phyloP scores from a whole-genome alignment of 768 basidiomycete species.

The Obba rivulosa region DNA sequence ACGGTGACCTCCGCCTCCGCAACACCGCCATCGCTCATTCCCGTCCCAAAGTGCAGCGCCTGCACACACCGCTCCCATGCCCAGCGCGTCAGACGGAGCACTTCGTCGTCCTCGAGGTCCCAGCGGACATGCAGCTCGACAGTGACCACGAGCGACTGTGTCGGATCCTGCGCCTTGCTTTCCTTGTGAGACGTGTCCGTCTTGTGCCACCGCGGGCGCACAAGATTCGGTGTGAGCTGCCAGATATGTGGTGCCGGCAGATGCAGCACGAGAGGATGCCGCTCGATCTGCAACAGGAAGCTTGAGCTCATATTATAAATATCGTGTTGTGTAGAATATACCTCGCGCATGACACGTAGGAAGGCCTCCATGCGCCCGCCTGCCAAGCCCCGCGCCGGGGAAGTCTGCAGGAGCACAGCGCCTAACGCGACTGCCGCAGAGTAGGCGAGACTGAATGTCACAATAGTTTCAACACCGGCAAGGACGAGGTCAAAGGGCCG shows the following conservation, averaged over 20 bases:
- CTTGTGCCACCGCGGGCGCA: conserved; percentile 8
- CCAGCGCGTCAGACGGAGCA: conserved; percentile 70
- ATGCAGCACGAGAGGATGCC: conserved; percentile 78
- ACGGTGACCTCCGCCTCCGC: conserved; percentile 60
- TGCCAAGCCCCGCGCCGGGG: conserved; percentile 57
- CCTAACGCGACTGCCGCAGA: conserved; percentile 81
- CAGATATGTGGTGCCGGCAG: conserved; percentile 85
- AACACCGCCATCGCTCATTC: conserved; percentile 23
- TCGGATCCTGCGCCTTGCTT: conserved; percentile 17
- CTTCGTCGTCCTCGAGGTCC: conserved; percentile 64
- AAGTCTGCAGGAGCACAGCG: conserved; percentile 83
- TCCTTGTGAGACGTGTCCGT: not conserved
- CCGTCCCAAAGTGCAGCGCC: conserved; percentile 36
- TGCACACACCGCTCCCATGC: conserved; percentile 62
- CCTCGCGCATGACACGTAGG: conserved; percentile 76
- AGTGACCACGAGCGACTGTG: conserved; percentile 62
- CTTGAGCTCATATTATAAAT: not conserved
- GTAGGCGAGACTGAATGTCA: conserved; percentile 83
- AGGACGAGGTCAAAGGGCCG: conserved; percentile 79
- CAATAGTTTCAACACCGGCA: conserved; percentile 66
- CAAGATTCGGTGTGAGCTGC: conserved; percentile 54
- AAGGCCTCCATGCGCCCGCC: conserved; percentile 78
- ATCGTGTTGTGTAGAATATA: conserved; percentile 27
- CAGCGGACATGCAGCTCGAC: conserved; percentile 71
- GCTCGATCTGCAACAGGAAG: conserved; percentile 53